Conservation (phyloP, 1,284 basidiomycete genomes). For the Baeospora myosura region DNA sequence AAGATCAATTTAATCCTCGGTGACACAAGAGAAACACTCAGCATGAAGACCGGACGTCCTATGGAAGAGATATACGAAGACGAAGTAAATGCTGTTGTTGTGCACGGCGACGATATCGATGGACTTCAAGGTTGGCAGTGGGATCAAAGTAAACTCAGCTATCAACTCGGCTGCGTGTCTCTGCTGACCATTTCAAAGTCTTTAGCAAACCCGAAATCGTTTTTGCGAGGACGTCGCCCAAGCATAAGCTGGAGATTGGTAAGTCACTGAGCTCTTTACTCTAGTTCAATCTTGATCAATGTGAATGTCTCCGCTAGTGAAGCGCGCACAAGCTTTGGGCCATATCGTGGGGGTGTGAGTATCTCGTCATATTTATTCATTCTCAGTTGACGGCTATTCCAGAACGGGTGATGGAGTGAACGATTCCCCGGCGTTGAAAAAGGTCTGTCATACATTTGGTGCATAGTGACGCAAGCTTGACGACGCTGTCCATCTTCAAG, state of each 20-base stretch:
- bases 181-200: slow-evolving; percentile 28
- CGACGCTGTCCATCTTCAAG: slow-evolving; percentile 15
- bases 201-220: slow-evolving; percentile 64
- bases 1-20: slow-evolving; percentile 62
- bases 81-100: slow-evolving; percentile 55
- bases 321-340: slow-evolving; percentile 61
- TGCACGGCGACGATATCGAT: slow-evolving; percentile 63
- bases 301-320: slow-evolving; percentile 33
- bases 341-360: slow-evolving; percentile 66
- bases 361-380: too few relatives aligned
- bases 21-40: slow-evolving; percentile 54
- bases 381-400: slow-evolving; percentile 5
- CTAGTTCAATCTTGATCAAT: neutral
- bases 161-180: neutral
- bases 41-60: slow-evolving; percentile 44
- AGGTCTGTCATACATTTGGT: slow-evolving; percentile 23
- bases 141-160: slow-evolving; percentile 47
- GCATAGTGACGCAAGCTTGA: neutral
- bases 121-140: slow-evolving; percentile 59
- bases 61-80: slow-evolving; percentile 60
- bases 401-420: slow-evolving; percentile 66
- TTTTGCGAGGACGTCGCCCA: slow-evolving; percentile 63
- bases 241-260: slow-evolving; percentile 69
- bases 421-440: slow-evolving; percentile 64
- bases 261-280: slow-evolving; percentile 14